Evolutionary conservation across 257 asterid species (phyloP).

Genomic region (Paulownia fortunei): DNA sequence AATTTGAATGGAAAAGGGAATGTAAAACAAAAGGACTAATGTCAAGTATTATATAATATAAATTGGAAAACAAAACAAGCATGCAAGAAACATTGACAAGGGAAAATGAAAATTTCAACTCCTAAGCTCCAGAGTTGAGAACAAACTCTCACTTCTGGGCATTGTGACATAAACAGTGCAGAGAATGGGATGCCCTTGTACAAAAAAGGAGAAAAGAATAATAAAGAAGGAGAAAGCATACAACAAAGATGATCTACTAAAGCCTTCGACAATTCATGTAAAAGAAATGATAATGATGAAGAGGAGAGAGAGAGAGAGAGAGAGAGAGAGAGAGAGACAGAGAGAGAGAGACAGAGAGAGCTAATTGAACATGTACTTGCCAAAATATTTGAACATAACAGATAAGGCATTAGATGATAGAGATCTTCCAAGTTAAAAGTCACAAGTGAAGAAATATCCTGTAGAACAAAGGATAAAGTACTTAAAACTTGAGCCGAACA

Average conservation of each 20-base stretch:
- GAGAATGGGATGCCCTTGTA: not conserved
- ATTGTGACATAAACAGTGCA: not conserved
- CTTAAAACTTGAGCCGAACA: not conserved
- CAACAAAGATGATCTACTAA: not conserved
- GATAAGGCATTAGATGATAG: not conserved
- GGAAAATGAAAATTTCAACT: conserved; percentile 12
- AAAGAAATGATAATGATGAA: not conserved
- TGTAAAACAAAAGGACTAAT: not conserved
- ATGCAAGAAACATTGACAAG: conserved; percentile 9
- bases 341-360: not conserved
- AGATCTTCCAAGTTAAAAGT: not conserved
- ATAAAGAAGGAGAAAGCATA: not conserved
- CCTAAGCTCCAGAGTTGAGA: conserved; percentile 2
- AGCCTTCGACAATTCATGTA: conserved; percentile 1
- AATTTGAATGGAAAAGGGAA: conserved; percentile 23
- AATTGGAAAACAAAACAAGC: conserved; percentile 20
- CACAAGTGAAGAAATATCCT: not conserved
- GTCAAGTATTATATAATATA: conserved; percentile 7
- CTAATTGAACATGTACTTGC: not conserved
- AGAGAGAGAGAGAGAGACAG: not conserved
- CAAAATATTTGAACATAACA: not conserved
- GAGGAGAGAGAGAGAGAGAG: not conserved
- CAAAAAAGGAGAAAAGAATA: not conserved
- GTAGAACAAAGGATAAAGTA: not conserved
- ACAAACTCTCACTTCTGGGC: not conserved